Evolutionary conservation across 768 basidiomycete genomes (phyloP).

Genomic region (Naganishia friedmannii): DNA sequence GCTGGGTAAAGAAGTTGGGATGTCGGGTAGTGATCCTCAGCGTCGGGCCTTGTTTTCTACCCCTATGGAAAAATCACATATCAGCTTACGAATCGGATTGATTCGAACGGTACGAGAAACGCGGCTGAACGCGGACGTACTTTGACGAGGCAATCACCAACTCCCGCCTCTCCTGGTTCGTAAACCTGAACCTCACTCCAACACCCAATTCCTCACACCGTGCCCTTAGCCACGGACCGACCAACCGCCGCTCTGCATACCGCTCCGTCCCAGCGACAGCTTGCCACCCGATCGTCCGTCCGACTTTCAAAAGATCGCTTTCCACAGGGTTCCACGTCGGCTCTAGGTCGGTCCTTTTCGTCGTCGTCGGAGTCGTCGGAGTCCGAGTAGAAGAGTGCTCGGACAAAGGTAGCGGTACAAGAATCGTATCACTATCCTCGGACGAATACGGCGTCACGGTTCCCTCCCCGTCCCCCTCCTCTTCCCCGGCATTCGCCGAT

Average conservation of each 20-base stretch:
- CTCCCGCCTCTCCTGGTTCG: conserved; percentile 39
- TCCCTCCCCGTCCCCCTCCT: too few species aligned
- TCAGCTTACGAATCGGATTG: background rate
- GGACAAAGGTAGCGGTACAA: background rate
- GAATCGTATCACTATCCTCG: background rate
- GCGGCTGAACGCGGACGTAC: too few species aligned
- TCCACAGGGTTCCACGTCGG: conserved; percentile 43
- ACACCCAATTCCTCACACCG: conserved; percentile 53
- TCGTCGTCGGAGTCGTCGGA: too few species aligned
- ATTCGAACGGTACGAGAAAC: too few species aligned
- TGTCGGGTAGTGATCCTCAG: conserved; percentile 56
- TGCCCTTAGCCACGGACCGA: conserved; percentile 35
- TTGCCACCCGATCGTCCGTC: conserved; percentile 51
- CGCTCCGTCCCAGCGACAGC: conserved; percentile 46
- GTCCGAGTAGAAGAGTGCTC: too few species aligned
- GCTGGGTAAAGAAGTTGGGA: conserved; percentile 41
- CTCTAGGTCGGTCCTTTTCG: background rate
- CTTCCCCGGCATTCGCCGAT: background rate
- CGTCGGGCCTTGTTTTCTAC: conserved; percentile 55
- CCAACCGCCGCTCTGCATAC: conserved; percentile 40
- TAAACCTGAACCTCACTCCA: conserved; percentile 54
- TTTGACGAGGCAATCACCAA: conserved; percentile 33
- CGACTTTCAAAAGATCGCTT: conserved; percentile 35
- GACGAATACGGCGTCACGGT: too few species aligned
- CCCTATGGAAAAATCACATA: conserved; percentile 37